phyloP scores from a whole-genome alignment of 2,329 filamentous ascomycete species.

The Nakataea oryzae region DNA sequence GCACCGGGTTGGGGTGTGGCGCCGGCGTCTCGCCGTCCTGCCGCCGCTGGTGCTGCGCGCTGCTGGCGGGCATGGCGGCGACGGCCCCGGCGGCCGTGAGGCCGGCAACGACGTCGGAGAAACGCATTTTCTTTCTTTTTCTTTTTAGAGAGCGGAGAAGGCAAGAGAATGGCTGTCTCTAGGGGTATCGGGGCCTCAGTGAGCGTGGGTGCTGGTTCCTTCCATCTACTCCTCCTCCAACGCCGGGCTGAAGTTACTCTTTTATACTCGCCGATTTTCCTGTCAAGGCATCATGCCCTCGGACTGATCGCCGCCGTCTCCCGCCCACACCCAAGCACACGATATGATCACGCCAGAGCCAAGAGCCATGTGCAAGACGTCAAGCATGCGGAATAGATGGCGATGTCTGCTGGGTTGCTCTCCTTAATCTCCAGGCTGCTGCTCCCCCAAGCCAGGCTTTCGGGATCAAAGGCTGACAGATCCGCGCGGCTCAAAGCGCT shows the following conservation, averaged over 20 bases:
- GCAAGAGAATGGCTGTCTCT: background rate
- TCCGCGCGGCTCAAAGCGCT: background rate
- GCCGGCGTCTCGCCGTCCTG: background rate
- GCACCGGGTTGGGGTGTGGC: background rate
- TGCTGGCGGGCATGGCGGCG: conserved; percentile 8
- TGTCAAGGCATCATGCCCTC: background rate
- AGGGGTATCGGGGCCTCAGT: background rate
- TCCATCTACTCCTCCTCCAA: background rate
- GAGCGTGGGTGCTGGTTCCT: background rate
- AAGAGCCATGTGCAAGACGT: background rate
- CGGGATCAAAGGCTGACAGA: background rate
- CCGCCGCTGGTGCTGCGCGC: background rate
- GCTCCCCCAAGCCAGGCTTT: background rate
- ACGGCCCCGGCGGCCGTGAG: conserved; percentile 10
- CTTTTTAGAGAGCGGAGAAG: background rate
- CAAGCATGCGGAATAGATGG: background rate
- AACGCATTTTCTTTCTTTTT: conserved; percentile 12
- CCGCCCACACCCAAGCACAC: background rate
- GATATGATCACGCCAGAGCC: background rate
- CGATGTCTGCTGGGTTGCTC: background rate
- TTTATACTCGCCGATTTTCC: background rate
- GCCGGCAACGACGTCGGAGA: conserved; percentile 9
- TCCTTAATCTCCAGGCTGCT: background rate
- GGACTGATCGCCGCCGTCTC: background rate
- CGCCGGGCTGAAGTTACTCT: background rate